These are phyloP conservation scores for Byssothecium circinans DNA, from an alignment of 2,329 filamentous ascomycete species.

Conservation along the genomic window DNA sequence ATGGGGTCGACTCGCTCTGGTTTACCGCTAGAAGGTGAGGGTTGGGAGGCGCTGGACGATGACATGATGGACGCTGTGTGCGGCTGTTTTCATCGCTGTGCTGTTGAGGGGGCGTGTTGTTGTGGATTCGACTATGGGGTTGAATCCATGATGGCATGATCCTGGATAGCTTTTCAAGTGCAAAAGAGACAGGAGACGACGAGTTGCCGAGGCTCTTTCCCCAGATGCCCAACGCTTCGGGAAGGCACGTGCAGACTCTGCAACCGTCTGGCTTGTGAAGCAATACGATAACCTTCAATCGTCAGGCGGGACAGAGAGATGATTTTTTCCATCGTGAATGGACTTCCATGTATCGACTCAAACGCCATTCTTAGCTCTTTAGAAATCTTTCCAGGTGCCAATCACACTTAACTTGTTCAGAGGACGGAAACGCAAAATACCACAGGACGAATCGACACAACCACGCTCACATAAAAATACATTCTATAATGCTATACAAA, in stretches of 20 bases:
- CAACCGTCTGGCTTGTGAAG: too few species aligned
- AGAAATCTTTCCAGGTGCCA: not conserved
- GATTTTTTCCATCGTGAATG: too few species aligned
- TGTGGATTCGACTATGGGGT: conserved; percentile 5
- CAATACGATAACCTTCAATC: too few species aligned
- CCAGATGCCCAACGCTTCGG: not conserved
- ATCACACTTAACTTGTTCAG: too few species aligned
- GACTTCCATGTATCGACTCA: too few species aligned
- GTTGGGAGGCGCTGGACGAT: conserved; percentile 32
- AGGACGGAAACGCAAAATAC: too few species aligned
- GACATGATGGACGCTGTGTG: conserved; percentile 32
- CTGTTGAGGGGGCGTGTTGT: conserved; percentile 4
- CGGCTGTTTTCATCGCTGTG: not conserved
- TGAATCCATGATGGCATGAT: conserved; percentile 9
- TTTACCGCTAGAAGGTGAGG: conserved; percentile 26
- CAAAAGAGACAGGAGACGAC: conserved; percentile 1
- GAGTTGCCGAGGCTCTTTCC: conserved; percentile 8
- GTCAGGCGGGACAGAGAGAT: too few species aligned
- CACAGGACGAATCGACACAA: not conserved
- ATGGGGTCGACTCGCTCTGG: conserved; percentile 62
- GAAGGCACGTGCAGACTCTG: conserved; percentile 4
- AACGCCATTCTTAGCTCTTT: too few species aligned
- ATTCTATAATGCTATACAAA: not conserved
- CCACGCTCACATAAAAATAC: not conserved
- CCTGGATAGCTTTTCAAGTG: not conserved